Base-by-base conservation (phyloP, 345 rosid species). In the Geranium brycei region DNA sequence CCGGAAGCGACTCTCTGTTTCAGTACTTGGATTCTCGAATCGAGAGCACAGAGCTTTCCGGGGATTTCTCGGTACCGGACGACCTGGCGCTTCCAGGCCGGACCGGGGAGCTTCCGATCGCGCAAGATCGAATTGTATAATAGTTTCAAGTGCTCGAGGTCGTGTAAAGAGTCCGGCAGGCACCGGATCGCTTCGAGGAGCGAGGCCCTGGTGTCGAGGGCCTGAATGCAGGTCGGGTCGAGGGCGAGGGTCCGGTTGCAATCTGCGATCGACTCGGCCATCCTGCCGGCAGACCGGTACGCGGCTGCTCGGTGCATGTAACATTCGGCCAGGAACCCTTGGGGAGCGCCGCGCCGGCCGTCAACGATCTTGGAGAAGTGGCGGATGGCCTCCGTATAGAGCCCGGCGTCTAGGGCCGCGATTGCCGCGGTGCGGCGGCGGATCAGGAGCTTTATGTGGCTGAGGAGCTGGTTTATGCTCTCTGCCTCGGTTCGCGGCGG, bases 211-310 rank as follows among this genome's bases (percentile, higher is more conserved):
- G 91, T 86, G 62, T 93, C 96, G 1, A 93, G 80, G n/a, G 99
- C 99, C 15, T 81, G 86, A 58, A 93, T 87, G 61, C 91, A 85
- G 16, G 85, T 75, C 1, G 97, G 95, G 40, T 90, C 84, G 0
- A 93, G 83, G n/a, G 97, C 96, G 38, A 93, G 64, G 2, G 96
- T 87, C 66, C 85, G 84, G 73, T 93, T 93, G 64, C 99, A 93
- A 69, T 93, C 99, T 3, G 89, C 88, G 1, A 93, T 85, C 4
- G 99, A 74, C 71, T 90, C 99, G 0, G 99, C 91, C 13, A 90
- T 83, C 61, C 96, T 73, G 4, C 91, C 91, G 0, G 86, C 84
- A 1, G 91, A 76, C 60, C 80, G 78, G 70, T 85, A 90, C 6
- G 98, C 96, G 2, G 77, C 72, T 14, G 99, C 95, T 19, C 97